Percentiles rank a stretch among this genome's conserved stretches.
Evolutionary conservation across 2,329 filamentous ascomycete genomes (phyloP).

Genomic region (Thyridium curvatum): DNA sequence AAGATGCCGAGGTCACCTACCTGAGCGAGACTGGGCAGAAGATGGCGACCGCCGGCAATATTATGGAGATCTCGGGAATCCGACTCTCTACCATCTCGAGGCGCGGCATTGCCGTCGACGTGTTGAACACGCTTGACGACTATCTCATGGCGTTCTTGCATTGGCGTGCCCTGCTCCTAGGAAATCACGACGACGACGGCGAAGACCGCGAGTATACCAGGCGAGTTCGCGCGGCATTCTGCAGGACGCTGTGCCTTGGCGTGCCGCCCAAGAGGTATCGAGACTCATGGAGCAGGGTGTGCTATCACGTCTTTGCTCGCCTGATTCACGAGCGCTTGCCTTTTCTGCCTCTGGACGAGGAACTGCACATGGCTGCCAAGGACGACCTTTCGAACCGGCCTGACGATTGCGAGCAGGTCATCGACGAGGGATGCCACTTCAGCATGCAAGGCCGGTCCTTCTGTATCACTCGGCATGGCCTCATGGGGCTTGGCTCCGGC

Average conservation of each 20-base stretch:
- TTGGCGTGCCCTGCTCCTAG: slow-evolving; percentile 21
- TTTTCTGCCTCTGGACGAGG: slow-evolving; percentile 7
- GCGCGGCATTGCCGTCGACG: slow-evolving; percentile 19
- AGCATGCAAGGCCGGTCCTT: slow-evolving; percentile 17
- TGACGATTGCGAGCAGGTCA: slow-evolving; percentile 6
- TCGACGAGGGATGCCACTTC: slow-evolving; percentile 10
- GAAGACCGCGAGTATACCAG: neutral
- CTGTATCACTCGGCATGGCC: slow-evolving; percentile 12
- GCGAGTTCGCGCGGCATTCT: slow-evolving; percentile 18
- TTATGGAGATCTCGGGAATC: neutral
- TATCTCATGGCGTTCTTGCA: slow-evolving; percentile 28
- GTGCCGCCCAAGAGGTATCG: slow-evolving; percentile 10
- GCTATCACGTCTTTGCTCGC: slow-evolving; percentile 13
- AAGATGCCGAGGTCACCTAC: neutral
- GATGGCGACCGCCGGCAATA: slow-evolving; percentile 7
- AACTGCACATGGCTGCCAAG: slow-evolving; percentile 6
- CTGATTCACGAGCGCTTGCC: slow-evolving; percentile 12
- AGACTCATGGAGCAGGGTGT: slow-evolving; percentile 12
- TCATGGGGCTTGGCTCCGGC: slow-evolving; percentile 23
- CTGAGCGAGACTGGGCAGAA: neutral
- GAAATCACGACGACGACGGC: slow-evolving; percentile 5
- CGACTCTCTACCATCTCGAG: slow-evolving; percentile 7
- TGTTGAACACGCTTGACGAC: slow-evolving; percentile 17
- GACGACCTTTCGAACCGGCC: neutral
- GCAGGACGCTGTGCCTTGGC: slow-evolving; percentile 19